Percentiles rank a stretch among this genome's conserved stretches.
These are phyloP conservation scores for Mayamaea pseudoterrestris DNA, from an alignment of 108 stramenopile genomes.

Conservation along the genomic window DNA sequence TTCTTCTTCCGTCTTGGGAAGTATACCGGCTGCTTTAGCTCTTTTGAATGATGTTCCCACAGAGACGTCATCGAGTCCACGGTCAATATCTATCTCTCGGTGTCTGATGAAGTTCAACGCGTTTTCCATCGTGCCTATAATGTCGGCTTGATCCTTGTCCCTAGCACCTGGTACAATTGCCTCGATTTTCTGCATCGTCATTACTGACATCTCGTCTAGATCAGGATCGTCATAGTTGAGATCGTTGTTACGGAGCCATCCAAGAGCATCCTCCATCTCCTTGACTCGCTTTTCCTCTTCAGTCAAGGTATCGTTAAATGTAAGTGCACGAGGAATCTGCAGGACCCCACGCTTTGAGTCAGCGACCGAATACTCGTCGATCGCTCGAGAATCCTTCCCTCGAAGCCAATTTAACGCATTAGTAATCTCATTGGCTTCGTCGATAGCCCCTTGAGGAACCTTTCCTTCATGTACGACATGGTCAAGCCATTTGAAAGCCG, in stretches of 20 bases:
- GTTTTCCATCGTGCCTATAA: constrained; percentile 6
- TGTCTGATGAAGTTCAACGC: constrained; percentile 7
- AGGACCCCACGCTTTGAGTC: neutral
- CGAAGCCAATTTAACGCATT: constrained; percentile 23
- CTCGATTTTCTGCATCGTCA: neutral
- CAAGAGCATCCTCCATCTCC: constrained; percentile 35
- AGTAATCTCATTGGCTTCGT: constrained; percentile 6
- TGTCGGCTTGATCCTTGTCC: neutral
- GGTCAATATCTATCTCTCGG: constrained; percentile 1
- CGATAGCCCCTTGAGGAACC: neutral
- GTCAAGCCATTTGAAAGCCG: constrained; percentile 3
- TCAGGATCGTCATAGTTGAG: constrained; percentile 21
- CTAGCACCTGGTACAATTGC: constrained; percentile 6
- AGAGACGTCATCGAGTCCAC: constrained; percentile 3
- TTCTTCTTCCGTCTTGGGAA: constrained; percentile 2
- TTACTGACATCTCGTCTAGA: constrained; percentile 3
- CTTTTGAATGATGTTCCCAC: constrained; percentile 2
- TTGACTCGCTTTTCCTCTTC: constrained; percentile 19
- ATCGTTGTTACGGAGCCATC: constrained; percentile 28
- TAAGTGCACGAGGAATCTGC: neutral
- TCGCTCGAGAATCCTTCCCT: constrained; percentile 13
- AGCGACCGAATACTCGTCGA: neutral
- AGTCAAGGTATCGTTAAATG: neutral
- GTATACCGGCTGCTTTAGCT: neutral
- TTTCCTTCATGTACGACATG: neutral